Conservation (phyloP, 257 asterid genomes). For the Apocynum venetum region DNA sequence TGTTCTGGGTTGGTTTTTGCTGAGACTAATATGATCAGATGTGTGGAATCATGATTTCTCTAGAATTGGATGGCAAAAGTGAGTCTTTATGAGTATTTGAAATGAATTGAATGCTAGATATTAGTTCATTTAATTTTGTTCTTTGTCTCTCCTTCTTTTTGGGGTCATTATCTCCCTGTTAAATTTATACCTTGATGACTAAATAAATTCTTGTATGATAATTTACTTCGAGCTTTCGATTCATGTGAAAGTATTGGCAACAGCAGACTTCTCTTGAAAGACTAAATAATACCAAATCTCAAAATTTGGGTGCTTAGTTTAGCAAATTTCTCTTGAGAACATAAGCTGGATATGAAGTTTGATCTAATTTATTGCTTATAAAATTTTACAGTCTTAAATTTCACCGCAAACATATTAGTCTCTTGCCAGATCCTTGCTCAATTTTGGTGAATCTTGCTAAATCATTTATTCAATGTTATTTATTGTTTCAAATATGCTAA, state of each 20-base stretch:
- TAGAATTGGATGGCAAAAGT: not conserved
- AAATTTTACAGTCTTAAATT: not conserved
- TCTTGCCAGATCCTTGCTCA: not conserved
- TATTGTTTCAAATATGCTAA: not conserved
- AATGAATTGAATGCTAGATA: not conserved
- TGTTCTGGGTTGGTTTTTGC: not conserved
- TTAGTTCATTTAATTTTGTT: not conserved
- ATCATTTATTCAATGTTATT: not conserved
- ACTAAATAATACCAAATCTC: not conserved
- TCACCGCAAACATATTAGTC: not conserved
- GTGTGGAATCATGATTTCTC: not conserved
- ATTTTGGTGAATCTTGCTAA: not conserved
- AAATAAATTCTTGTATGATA: not conserved
- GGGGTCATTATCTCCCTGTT: not conserved
- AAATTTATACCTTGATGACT: not conserved
- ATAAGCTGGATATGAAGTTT: not conserved
- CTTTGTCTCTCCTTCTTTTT: not conserved
- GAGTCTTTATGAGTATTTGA: not conserved
- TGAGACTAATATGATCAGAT: not conserved
- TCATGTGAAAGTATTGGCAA: not conserved
- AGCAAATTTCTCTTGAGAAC: not conserved
- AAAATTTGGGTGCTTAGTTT: slow-evolving; percentile 2
- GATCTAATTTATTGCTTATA: not conserved
- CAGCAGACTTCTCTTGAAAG: not conserved
- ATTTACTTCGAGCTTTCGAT: not conserved